Base-by-base conservation (phyloP, 2,329 filamentous ascomycete species). In the Aspergillus ustus region DNA sequence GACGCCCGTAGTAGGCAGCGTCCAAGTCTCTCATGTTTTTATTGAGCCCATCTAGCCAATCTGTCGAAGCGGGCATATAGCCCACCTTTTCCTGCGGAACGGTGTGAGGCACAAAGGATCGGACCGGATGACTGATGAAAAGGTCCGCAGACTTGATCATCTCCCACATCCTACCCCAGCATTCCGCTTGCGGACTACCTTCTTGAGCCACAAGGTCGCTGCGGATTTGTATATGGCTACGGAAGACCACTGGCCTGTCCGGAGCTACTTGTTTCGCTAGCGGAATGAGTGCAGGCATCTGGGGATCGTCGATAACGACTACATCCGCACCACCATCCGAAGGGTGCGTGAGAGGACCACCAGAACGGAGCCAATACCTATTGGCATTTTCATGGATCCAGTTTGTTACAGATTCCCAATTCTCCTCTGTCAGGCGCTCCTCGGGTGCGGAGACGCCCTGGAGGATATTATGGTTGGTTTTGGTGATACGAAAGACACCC, bases 381-480 rank as follows among this genome's bases (percentile, higher is more conserved):
- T 87, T 82, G 5, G 91, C 89, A 73, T 94, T 94, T 13, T 90
- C 85, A 13, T 82, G 78, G 60, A 91, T 89, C 91, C 91, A 95
- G 51, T 87, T 84, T 9, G 84, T 84, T 55, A 94, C 85, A n/a
- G 81, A 77, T 1, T 79, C 74, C 69, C 88, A 87, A 60, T 91
- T 85, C 2, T 89, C 84, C 1, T 80, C 68, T 0, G 83, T 86
- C 34, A 94, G 82, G n/a, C 86, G 84, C 67, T 91, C 84, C 2
- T 85, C 84, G 0, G 87, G 85, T 28, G 83, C 81, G 45, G 87
- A 87, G 46, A 93, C 91, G 8, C 91, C 91, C 77, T 95, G 91
- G 2, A 95, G 86, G 66, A 94, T 93, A 77, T 95, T 95, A 84
- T 95, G 91, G 68, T 93, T 90, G 67, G 90, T 93, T 79, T 95